These are phyloP conservation scores for Penicillium griseofulvum DNA, from an alignment of 2,329 filamentous ascomycete genomes.

Conservation along the genomic window DNA sequence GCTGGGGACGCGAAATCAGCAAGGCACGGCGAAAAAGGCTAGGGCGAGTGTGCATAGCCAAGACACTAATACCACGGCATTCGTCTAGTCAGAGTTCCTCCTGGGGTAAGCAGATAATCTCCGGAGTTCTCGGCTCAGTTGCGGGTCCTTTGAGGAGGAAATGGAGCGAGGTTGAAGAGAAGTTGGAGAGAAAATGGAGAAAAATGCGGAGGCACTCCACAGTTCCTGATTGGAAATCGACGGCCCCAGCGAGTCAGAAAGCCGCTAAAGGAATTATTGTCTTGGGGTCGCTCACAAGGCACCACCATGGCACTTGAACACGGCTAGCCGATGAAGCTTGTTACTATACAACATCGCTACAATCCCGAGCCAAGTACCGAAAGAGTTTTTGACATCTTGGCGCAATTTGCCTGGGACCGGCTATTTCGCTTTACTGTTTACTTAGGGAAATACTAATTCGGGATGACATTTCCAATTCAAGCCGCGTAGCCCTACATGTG, in stretches of 20 bases:
- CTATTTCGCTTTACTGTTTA: background rate
- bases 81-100: background rate
- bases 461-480: background rate
- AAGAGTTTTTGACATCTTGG: background rate
- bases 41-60: conserved; percentile 13
- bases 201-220: conserved; percentile 25
- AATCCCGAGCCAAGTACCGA: conserved; percentile 18
- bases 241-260: background rate
- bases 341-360: conserved; percentile 1
- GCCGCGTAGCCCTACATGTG: background rate
- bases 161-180: conserved; percentile 3
- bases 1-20: conserved; percentile 2
- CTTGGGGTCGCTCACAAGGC: background rate
- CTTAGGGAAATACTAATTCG: background rate
- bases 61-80: background rate
- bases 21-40: background rate
- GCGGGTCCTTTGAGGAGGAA: background rate
- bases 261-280: background rate
- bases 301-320: conserved; percentile 18
- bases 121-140: conserved; percentile 17
- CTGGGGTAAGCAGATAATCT: conserved; percentile 4
- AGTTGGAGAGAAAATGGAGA: conserved; percentile 15
- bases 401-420: background rate
- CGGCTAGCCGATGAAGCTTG: conserved; percentile 18
- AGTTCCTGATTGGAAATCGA: background rate